Evolutionary conservation across 768 basidiomycete species (phyloP).

Genomic region (Trametes punicea): DNA sequence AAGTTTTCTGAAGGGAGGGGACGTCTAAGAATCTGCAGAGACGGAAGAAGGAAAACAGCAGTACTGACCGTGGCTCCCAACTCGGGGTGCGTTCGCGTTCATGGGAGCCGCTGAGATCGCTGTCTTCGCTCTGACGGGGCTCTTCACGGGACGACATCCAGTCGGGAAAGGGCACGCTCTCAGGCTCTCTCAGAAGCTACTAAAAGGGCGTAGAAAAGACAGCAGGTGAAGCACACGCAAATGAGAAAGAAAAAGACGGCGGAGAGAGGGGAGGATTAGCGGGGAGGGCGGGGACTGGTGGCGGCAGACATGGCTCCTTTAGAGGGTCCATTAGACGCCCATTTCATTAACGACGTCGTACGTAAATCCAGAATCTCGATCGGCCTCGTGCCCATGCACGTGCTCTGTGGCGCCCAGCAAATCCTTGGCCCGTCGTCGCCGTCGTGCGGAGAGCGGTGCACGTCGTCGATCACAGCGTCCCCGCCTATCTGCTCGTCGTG

Average conservation of each 20-base stretch:
- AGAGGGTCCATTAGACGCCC: slow-evolving; percentile 1
- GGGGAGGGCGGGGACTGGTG: neutral
- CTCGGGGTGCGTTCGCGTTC: slow-evolving; percentile 9
- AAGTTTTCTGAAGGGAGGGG: slow-evolving; percentile 3
- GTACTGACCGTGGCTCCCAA: slow-evolving; percentile 15
- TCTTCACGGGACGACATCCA: slow-evolving; percentile 17
- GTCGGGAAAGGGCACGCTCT: neutral
- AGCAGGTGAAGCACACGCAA: neutral
- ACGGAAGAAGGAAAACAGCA: neutral
- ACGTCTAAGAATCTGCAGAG: neutral
- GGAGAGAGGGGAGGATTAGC: too few relatives aligned
- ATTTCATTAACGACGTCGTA: slow-evolving; percentile 11
- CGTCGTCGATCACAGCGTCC: slow-evolving; percentile 1
- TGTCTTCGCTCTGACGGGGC: slow-evolving; percentile 7
- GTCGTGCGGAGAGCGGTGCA: neutral
- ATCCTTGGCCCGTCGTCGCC: neutral
- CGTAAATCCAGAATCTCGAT: slow-evolving; percentile 16
- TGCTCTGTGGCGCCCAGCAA: slow-evolving; percentile 1
- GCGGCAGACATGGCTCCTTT: slow-evolving; percentile 9
- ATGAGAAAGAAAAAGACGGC: neutral
- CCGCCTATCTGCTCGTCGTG: neutral
- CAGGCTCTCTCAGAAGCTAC: neutral
- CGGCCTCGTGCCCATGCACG: slow-evolving; percentile 11
- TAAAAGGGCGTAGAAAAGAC: neutral
- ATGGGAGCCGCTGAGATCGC: slow-evolving; percentile 13